phyloP scores from a whole-genome alignment of 2,329 filamentous ascomycete genomes.

The Zymoseptoria ardabiliae region DNA sequence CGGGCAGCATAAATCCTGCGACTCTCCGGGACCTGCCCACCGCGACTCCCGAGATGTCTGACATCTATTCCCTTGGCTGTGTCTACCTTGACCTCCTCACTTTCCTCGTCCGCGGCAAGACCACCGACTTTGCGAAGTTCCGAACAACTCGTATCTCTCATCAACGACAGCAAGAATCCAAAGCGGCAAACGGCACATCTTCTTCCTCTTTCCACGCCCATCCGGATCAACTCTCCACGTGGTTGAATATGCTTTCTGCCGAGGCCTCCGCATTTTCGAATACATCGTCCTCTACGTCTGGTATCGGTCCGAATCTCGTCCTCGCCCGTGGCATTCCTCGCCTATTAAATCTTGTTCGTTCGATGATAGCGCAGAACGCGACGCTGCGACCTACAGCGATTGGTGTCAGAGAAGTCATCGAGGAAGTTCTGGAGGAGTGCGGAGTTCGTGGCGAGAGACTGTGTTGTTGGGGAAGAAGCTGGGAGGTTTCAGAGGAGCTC shows the following conservation, averaged over 20 bases:
- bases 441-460: slow-evolving; percentile 25
- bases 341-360: slow-evolving; percentile 34
- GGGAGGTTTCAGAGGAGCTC: slow-evolving; percentile 10
- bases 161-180: slow-evolving; percentile 10
- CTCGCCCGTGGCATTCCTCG: slow-evolving; percentile 31
- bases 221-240: slow-evolving; percentile 58
- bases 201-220: slow-evolving; percentile 62
- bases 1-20: slow-evolving; percentile 30
- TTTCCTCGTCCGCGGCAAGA: slow-evolving; percentile 60
- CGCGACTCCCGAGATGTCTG: slow-evolving; percentile 41
- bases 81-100: slow-evolving; percentile 65
- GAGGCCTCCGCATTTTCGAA: slow-evolving; percentile 21
- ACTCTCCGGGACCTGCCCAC: slow-evolving; percentile 36
- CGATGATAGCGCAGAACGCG: slow-evolving; percentile 38
- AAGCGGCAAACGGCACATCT: not conserved
- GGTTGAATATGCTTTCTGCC: slow-evolving; percentile 50
- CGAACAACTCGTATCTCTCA: slow-evolving; percentile 53
- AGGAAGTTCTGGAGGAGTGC: slow-evolving; percentile 19
- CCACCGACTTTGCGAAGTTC: slow-evolving; percentile 58
- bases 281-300: slow-evolving; percentile 19
- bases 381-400: slow-evolving; percentile 35
- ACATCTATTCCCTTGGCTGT: slow-evolving; percentile 67
- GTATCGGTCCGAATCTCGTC: not conserved
- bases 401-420: slow-evolving; percentile 34
- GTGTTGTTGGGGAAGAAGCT: slow-evolving; percentile 25